Conservation (phyloP, 2,329 filamentous ascomycete genomes). For the Laburnicola sp. region DNA sequence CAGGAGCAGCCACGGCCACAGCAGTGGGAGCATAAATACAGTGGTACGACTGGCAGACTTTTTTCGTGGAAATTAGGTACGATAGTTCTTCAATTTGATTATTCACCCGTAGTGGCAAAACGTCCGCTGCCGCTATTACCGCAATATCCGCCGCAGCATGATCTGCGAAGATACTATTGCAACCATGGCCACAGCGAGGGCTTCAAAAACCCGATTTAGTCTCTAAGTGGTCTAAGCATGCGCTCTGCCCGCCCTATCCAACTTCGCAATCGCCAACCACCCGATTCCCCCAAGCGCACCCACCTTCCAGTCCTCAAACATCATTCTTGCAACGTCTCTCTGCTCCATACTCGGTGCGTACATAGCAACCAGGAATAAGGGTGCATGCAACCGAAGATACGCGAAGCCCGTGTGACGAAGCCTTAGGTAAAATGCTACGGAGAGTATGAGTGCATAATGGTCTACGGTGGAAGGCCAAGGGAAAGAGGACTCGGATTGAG, state of each 20-base stretch:
- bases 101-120: no score
- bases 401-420: slow-evolving; percentile 12
- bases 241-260: neutral
- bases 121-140: no score
- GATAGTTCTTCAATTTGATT: no score
- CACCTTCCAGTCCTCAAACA: slow-evolving; percentile 10
- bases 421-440: slow-evolving; percentile 9
- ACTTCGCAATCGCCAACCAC: slow-evolving; percentile 2
- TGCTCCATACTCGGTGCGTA: slow-evolving; percentile 8
- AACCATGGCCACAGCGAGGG: no score
- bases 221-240: neutral
- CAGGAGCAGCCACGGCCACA: no score
- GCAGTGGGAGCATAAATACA: no score
- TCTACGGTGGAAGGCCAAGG: neutral
- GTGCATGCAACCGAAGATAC: slow-evolving; percentile 9
- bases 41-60: no score
- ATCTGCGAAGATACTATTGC: no score
- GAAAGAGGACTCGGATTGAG: neutral
- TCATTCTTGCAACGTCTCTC: slow-evolving; percentile 8
- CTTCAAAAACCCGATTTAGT: no score
- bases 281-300: slow-evolving; percentile 12
- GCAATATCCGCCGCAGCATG: no score
- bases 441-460: slow-evolving; percentile 10
- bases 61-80: no score
- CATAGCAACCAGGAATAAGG: slow-evolving; percentile 11